Percentiles rank a stretch among this genome's conserved stretches.
These are phyloP conservation scores for Quercus phellos DNA, from an alignment of 331 rosid species.

Conservation along the genomic window DNA sequence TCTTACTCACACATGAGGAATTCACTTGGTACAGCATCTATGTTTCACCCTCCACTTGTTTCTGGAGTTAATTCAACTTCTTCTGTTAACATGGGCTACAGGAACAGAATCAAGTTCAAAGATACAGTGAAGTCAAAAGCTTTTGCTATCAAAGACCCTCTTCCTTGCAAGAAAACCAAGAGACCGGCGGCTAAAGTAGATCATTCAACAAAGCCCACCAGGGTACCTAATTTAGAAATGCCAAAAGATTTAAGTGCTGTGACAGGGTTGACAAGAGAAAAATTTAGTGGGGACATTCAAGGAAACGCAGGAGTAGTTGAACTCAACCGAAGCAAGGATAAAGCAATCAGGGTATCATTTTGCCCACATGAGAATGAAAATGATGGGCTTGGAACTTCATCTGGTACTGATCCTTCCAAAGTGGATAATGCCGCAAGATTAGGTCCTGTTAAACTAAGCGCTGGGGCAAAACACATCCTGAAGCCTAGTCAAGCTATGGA, in stretches of 20 bases:
- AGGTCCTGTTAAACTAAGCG: constrained; percentile 64
- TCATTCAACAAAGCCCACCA: constrained; percentile 38
- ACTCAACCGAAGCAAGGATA: constrained; percentile 33
- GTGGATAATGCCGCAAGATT: constrained; percentile 41
- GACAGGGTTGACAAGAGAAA: constrained; percentile 30
- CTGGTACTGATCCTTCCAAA: constrained; percentile 33
- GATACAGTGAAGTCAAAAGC: constrained; percentile 49
- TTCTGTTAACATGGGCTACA: constrained; percentile 25
- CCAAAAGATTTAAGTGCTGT: constrained; percentile 34
- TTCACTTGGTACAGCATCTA: constrained; percentile 30
- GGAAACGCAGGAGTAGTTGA: constrained; percentile 24
- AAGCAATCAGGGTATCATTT: constrained; percentile 29
- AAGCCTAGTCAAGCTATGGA: constrained; percentile 59
- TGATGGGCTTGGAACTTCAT: constrained; percentile 26
- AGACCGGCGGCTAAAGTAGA: constrained; percentile 32
- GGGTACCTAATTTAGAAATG: constrained; percentile 34
- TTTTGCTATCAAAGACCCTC: constrained; percentile 37
- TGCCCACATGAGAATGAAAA: constrained; percentile 30
- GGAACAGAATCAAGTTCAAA: constrained; percentile 33
- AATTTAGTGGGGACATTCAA: constrained; percentile 31
- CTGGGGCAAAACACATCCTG: constrained; percentile 79
- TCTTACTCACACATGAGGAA: constrained; percentile 40
- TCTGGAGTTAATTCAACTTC: constrained; percentile 31
- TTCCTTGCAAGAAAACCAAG: constrained; percentile 47
- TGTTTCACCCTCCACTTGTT: constrained; percentile 37